Base-by-base conservation (phyloP, 169 alveolate species). In the Eimeria necatrix region DNA sequence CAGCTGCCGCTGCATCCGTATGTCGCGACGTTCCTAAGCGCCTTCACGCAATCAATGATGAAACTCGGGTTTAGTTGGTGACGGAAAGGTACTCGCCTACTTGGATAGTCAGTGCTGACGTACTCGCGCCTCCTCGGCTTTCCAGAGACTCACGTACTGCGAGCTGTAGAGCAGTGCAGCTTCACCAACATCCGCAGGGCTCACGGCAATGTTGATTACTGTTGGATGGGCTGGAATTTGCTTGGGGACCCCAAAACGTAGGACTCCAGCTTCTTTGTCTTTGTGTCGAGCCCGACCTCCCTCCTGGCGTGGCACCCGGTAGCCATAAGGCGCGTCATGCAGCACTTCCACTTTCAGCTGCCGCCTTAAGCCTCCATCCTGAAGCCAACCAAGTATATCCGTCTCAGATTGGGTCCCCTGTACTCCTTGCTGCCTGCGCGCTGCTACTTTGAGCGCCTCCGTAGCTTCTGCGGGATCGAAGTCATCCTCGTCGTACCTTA, bases 101-200 rank as follows among this genome's bases (percentile, higher is more conserved):
- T 32, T 32, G 41, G 41, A 32, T 32, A 32, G 41, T 32, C 41
- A 32, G 41, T 32, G 41, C 12, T 14, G 9, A n/a, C 78, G 14
- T 80, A 80, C 88, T 48, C 88, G 56, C 71, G 88, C 88, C 68
- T 80, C 88, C 60, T 80, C 88, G 10, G 88, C 88, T 68, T 7
- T 80, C 88, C 88, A 80, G 32, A 80, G 56, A 1, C 88, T 24
- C 9, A 80, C 68, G 10, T 16, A n/a, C 48, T 80, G 56, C 48
- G 70, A 49, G 49, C 60, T 80, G 60, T 80, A 80, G 14, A 80
- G 48, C 24, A 80, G 60, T 7, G 88, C 88, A 4, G 88, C 88
- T 46, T 80, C 88, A 48, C 88, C 88, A 5, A 80, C 88, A 20
- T 51, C 51, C 0, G 24, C 70, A 18, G 49, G 48, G 49, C 88